Evolutionary conservation across 2,329 filamentous ascomycete species (phyloP), one percentile per base, ranked within the genome.

Genomic region (Aspergillus pseudonomiae): DNA sequence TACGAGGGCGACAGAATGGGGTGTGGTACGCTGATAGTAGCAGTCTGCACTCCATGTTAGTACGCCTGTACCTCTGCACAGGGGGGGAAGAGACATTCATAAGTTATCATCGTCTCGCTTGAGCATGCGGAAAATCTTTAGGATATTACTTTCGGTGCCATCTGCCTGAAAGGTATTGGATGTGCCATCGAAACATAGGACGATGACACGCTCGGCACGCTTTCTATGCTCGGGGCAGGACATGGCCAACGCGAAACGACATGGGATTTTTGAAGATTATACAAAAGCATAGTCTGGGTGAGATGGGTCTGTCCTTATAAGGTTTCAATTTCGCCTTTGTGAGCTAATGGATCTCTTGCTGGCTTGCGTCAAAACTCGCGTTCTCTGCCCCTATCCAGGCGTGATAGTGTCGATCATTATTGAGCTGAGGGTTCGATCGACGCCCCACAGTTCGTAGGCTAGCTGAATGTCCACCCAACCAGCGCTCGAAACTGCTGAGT

Each of bases 91-190:
- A 24, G 28, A 34, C 56, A 46, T 58, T 34, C 56, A 58, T 46
- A 54, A 53, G 30, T 57, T 41, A 16, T 57, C 55, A 19, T 57
- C 55, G 3, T 28, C 34, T 21, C 55, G 55, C 7, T 57, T 32
- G 19, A 57, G 24, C 55, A 57, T 57, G 24, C 55, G 55, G 30
- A 24, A 57, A 14, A 57, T 57, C 41, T 45, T 41, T 12, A 57
- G 21, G 14, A 57, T 57, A 30, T 57, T 57, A n/a, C 36, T 57
- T 39, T 57, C 55, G 12, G 55, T 57, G 16, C 39, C 39, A 45
- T 57, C 55, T 14, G 55, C 41, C 9, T 45, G 55, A 10, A 57
- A 57, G 34, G 55, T 57, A 41, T 57, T 57, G 12, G 36, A 41
- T 6, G 55, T 57, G 26, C 55, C 55, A 26, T 57, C 55, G 36